Base-by-base conservation (phyloP, 2,329 filamentous ascomycete genomes). In the Ophiostoma pallidulum region DNA sequence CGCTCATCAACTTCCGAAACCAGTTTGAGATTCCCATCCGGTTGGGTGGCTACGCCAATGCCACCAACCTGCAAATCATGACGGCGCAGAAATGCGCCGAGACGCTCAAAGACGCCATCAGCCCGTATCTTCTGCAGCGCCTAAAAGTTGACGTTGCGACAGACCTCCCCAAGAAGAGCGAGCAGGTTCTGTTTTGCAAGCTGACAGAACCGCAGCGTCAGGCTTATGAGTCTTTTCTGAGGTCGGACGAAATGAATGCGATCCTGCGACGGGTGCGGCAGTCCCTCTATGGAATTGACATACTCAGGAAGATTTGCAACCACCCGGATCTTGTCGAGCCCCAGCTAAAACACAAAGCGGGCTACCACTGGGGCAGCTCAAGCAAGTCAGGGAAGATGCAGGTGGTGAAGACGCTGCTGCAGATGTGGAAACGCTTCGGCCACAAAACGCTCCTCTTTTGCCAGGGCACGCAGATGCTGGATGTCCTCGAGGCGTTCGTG, bases 151-250 rank as follows among this genome's bases (percentile, higher is more conserved):
- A 98, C 62, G 92, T 98, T 13, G 91, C 92, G 4, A 80, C 90
- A 8, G 91, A 97, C 62, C 70, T 98, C 12, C 92, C 92, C 0
- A 87, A 94, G 64, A 98, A 98, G 72, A 94, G 82, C 43, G 92
- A 98, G 62, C 87, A 94, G 56, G 92, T 98, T 0, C 71, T 98
- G 3, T 97, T 98, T 63, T 97, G 92, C 68, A 94, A 94, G 61
- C 70, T 98, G 52, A 94, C 90, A 0, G 75, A 76, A 45, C 68
- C 82, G 13, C 92, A 98, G 61, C 77, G 86, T 42, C 74, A 83
- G 28, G 82, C 83, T 1, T 98, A 98, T 56, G 78, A 89, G 60
- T 71, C 75, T 5, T 97, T 95, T 56, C 70, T 97, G 3, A 72
- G 72, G 16, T 96, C 90, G 0, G 80, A 86, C 35, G 89, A 95